Base-by-base conservation (phyloP, 2,329 filamentous ascomycete genomes). In the Cladosporium sp. region DNA sequence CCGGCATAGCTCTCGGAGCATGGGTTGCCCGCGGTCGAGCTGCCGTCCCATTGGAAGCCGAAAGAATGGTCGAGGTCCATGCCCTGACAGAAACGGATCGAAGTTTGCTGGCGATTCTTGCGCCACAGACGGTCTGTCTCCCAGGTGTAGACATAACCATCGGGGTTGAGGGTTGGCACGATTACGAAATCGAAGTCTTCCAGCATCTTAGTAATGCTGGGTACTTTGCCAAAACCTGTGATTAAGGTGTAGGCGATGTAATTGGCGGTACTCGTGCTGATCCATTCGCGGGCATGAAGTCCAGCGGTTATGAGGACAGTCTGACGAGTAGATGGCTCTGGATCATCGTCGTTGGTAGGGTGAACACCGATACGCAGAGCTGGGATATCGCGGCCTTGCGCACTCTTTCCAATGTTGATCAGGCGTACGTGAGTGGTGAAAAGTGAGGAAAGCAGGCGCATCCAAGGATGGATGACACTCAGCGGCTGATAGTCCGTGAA, bases 141-240 rank as follows among this genome's bases (percentile, higher is more conserved):
- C 93, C 93, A 97, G 0, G 90, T 91, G 73, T 96, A 97, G 62
- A 91, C 87, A 69, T 97, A 95, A 28, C 94, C 94, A 71, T 99
- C 94, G 0, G 93, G 91, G 70, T 99, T 99, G 58, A 94, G 74
- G 0, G 90, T 90, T 0, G 94, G 94, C 22, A 97, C 82, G 65
- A 97, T 88, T 44, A 97, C 80, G 65, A 95, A 86, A 72, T 97
- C 92, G 68, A 93, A 96, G 56, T 88, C 80, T 61, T 94, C 81
- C 3, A 99, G 80, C 8, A 97, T 79, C 60, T 86, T 87, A 19
- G 89, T 92, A 55, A 95, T 86, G 12, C 74, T 73, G 77, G 80
- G 61, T 68, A 81, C 74, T 82, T 90, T 90, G 57, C 88, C 88
- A 70, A 91, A 93, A 4, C 85, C 83, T 0, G 89, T 92, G 66